These are phyloP conservation scores for Syzygium jambos DNA, from an alignment of 345 rosid genomes.

Conservation along the genomic window DNA sequence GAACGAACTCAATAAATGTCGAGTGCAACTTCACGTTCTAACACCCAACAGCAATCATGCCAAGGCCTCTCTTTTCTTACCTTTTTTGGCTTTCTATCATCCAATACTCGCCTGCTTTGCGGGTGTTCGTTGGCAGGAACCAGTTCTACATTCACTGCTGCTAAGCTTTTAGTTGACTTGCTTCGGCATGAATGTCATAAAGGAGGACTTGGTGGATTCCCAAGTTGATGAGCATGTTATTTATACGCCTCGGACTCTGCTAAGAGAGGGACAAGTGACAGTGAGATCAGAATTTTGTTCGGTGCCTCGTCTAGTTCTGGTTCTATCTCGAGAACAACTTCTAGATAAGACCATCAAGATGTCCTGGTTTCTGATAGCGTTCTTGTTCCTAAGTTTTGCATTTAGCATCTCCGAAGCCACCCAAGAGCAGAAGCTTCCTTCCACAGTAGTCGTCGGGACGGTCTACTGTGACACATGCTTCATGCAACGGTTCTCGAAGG, in stretches of 20 bases:
- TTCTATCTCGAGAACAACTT: neutral
- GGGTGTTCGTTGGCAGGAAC: slow-evolving; percentile 15
- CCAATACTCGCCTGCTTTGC: slow-evolving; percentile 8
- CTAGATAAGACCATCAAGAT: slow-evolving; percentile 3
- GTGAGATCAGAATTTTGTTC: neutral
- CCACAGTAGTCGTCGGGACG: slow-evolving; percentile 72
- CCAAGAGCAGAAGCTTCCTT: slow-evolving; percentile 26
- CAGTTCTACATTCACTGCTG: slow-evolving; percentile 16
- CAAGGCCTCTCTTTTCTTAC: neutral
- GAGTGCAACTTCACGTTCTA: neutral
- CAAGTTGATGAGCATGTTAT: neutral
- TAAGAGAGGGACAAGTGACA: neutral
- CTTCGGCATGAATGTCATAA: slow-evolving; percentile 27
- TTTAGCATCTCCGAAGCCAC: slow-evolving; percentile 14
- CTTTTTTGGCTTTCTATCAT: neutral
- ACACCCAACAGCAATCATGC: neutral
- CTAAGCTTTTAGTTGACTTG: slow-evolving; percentile 28
- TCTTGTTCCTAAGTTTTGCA: slow-evolving; percentile 16
- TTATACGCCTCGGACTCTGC: neutral
- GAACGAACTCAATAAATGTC: slow-evolving; percentile 19
- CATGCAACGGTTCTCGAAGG: slow-evolving; percentile 37
- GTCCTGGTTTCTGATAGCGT: slow-evolving; percentile 22
- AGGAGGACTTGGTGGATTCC: neutral
- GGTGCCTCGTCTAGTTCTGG: neutral
- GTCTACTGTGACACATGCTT: slow-evolving; percentile 91